These are phyloP conservation scores for Graphiopsis chlorocephala DNA, from an alignment of 2,329 filamentous ascomycete species.

Conservation along the genomic window DNA sequence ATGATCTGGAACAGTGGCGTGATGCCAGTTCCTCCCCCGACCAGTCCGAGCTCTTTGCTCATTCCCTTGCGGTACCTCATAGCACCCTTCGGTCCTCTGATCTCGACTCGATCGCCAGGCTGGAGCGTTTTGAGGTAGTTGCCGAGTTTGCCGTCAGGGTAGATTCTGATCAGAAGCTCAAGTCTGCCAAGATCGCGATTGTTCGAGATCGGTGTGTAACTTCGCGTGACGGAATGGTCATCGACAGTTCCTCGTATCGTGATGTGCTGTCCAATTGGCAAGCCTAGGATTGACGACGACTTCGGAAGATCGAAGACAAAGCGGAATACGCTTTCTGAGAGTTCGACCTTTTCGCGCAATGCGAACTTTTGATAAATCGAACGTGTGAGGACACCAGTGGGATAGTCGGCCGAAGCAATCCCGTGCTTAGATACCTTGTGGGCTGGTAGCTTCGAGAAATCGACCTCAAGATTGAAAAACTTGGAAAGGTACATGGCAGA, in stretches of 20 bases:
- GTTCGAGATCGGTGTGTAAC: constrained; percentile 33
- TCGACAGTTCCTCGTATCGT: constrained; percentile 29
- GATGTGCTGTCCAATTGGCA: constrained; percentile 38
- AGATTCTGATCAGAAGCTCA: constrained; percentile 53
- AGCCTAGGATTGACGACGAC: constrained; percentile 28
- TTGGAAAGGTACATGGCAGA: constrained; percentile 18
- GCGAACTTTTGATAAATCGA: constrained; percentile 49
- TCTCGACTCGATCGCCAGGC: constrained; percentile 49
- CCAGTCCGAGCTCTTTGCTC: constrained; percentile 52
- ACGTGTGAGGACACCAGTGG: constrained; percentile 51
- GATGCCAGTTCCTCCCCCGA: constrained; percentile 53
- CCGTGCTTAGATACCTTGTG: constrained; percentile 36
- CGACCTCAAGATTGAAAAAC: constrained; percentile 15
- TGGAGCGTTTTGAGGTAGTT: constrained; percentile 48
- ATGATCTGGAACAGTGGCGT: constrained; percentile 63
- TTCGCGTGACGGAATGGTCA: constrained; percentile 22
- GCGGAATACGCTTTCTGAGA: constrained; percentile 25
- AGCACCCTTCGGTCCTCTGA: constrained; percentile 57
- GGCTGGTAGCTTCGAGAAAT: constrained; percentile 28
- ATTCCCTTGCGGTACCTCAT: constrained; percentile 51
- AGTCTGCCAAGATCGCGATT: constrained; percentile 42
- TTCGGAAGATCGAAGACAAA: constrained; percentile 30
- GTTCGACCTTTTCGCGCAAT: constrained; percentile 31
- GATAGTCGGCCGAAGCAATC: constrained; percentile 20
- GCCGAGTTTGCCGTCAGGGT: constrained; percentile 47